Base-by-base conservation (phyloP, 768 basidiomycete species). In the Ramaria sp. region DNA sequence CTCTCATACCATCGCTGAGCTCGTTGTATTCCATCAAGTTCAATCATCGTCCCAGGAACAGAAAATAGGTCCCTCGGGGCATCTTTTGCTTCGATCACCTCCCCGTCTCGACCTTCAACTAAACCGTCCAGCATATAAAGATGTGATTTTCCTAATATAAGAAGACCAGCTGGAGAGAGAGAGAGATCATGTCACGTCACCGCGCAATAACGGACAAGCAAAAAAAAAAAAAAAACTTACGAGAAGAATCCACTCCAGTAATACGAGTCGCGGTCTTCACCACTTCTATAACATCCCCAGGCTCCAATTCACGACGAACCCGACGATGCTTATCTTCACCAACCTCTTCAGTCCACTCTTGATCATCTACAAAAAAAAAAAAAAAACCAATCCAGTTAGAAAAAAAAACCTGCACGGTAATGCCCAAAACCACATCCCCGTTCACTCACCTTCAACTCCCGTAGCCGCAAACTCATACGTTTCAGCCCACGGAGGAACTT, bases 51-150 rank as follows among this genome's bases (percentile, higher is more conserved):
- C 30, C 89, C 90, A 24, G 91, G 85, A 39, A 94, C 83, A 56
- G 85, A 85, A 59, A 95, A 79, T 25, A 94, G 68, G 37, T 82
- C 79, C 60, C 79, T 79, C 0, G 90, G 89, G 1, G 91, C 91
- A 62, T 94, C 88, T 48, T 78, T 77, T 2, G 86, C 90, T 61
- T 93, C 88, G 41, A 96, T 84, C 27, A 96, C 79, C 63, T 93
- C 91, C 0, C 90, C 91, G 28, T 82, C 79, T n/a, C 85, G 81
- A 53, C 81, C 83, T 65, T 93, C 86, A 5, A 93, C 84, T 12
- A 96, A 71, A 1, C 91, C 91, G 60, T 97, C 92, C 15, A 95
- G 67, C 74, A 96, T 86, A 61, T 96, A 97, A 5, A 96, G 66
- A 61, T 93, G 88, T 1, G 81, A 83, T 43, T 77, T 78, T 12